Evolutionary conservation across 176 grass and related monocot species (phyloP).

Genomic region (Zizania latifolia): DNA sequence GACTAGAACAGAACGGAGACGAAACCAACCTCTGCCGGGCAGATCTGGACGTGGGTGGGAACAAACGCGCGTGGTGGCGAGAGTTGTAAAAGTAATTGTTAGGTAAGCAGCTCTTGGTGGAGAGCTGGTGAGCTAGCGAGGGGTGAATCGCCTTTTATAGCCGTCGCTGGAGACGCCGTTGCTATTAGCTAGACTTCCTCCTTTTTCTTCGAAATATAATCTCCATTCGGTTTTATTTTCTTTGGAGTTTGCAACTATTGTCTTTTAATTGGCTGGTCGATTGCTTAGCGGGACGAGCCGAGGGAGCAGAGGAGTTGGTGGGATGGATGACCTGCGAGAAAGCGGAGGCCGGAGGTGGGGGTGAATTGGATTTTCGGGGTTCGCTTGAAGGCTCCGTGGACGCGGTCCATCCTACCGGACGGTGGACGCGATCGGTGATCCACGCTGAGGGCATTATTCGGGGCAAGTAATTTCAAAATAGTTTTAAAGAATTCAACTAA

Average conservation of each 20-base stretch:
- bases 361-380: background rate
- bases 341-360: too few relatives aligned
- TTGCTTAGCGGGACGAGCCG: background rate
- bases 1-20: background rate
- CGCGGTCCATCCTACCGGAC: background rate
- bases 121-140: constrained; percentile 44
- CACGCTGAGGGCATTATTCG: too few relatives aligned
- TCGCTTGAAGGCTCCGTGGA: background rate
- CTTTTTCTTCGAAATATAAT: accelerated
- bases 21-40: background rate
- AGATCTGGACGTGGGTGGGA: background rate
- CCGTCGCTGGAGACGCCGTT: background rate
- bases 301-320: constrained; percentile 29
- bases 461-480: too few relatives aligned
- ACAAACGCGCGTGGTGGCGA: background rate
- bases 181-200: background rate
- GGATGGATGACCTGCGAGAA: constrained; percentile 31
- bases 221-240: too few relatives aligned
- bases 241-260: background rate
- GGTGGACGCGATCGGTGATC: background rate
- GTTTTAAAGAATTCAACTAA: too few relatives aligned
- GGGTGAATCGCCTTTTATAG: constrained; percentile 36
- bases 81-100: background rate
- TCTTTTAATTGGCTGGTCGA: background rate
- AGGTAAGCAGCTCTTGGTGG: constrained; percentile 45